Percentiles rank a stretch among this genome's conserved stretches.
These are phyloP conservation scores for Sporothrix curviconia DNA, from an alignment of 2,329 filamentous ascomycete genomes.

Conservation along the genomic window DNA sequence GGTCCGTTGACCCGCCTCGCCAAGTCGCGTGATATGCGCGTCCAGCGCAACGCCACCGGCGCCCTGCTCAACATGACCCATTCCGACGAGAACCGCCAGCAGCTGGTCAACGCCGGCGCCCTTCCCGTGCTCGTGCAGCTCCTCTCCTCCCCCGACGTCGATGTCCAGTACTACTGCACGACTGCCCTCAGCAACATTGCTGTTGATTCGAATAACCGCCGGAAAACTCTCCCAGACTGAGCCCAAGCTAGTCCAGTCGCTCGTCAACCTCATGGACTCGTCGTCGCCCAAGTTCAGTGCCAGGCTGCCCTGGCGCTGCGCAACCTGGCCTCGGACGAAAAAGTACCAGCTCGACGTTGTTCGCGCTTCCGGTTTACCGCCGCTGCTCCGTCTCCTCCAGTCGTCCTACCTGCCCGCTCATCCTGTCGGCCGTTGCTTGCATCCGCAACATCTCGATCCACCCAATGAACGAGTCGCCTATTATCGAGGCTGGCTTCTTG, in stretches of 20 bases:
- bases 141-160: slow-evolving; percentile 84
- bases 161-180: slow-evolving; percentile 99
- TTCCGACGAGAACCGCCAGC: slow-evolving; percentile 95
- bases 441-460: slow-evolving; percentile 99
- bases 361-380: slow-evolving; percentile 73
- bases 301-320: slow-evolving; percentile 90
- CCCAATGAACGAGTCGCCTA: slow-evolving; percentile 93
- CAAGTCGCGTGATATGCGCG: slow-evolving; percentile 97
- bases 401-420: slow-evolving; percentile 93
- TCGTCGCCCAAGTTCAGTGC: slow-evolving; percentile 94
- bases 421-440: slow-evolving; percentile 92
- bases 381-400: slow-evolving; percentile 82
- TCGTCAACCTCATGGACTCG: slow-evolving; percentile 96
- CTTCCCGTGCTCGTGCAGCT: slow-evolving; percentile 95
- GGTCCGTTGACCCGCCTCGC: slow-evolving; percentile 85
- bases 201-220: slow-evolving; percentile 84
- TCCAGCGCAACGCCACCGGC: slow-evolving; percentile 94
- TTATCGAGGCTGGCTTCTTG: slow-evolving; percentile 94
- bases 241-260: slow-evolving; percentile 81
- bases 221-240: slow-evolving; percentile 87
- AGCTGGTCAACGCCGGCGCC: slow-evolving; percentile 94
- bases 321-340: slow-evolving; percentile 93
- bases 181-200: slow-evolving; percentile 98
- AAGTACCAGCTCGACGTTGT: slow-evolving; percentile 99
- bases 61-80: slow-evolving; percentile 98